A percentile compares a stretch with the other conserved stretches of the same genome.
These are phyloP conservation scores for Lophium mytilinum DNA, from an alignment of 495 filamentous ascomycete genomes.

Conservation along the genomic window DNA sequence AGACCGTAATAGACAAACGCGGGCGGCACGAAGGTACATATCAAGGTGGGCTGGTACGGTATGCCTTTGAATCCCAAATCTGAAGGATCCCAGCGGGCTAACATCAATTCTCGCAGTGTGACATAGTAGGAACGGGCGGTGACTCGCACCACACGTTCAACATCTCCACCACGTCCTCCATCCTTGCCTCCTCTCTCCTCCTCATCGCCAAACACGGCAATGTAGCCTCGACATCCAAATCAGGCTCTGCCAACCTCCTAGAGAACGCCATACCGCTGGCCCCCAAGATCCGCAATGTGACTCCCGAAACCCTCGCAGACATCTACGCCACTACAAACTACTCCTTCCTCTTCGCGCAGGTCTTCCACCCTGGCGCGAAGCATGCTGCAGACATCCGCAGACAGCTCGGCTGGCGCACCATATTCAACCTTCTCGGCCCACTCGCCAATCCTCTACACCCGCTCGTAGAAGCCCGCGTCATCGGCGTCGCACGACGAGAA, in stretches of 20 bases:
- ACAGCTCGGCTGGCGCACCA: constrained; percentile 78
- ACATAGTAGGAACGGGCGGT: constrained; percentile 96
- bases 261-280: constrained; percentile 57
- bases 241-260: constrained; percentile 90
- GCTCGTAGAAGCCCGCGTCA: constrained; percentile 75
- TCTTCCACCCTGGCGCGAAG: constrained; percentile 91
- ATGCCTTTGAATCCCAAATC: neutral
- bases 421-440: constrained; percentile 66
- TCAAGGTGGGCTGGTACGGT: constrained; percentile 30
- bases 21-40: constrained; percentile 62
- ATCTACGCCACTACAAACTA: constrained; percentile 79
- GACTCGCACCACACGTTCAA: constrained; percentile 98
- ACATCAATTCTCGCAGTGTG: constrained; percentile 49
- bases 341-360: constrained; percentile 90
- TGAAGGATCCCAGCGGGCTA: neutral
- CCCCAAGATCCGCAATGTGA: constrained; percentile 66
- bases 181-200: constrained; percentile 76
- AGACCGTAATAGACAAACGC: constrained; percentile 46
- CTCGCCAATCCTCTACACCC: constrained; percentile 77
- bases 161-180: constrained; percentile 87
- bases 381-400: constrained; percentile 75
- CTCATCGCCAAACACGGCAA: constrained; percentile 93
- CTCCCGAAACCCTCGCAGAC: constrained; percentile 53
- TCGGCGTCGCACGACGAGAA: constrained; percentile 81
- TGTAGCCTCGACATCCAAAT: constrained; percentile 87